Evolutionary conservation across 345 rosid genomes (phyloP).

Genomic region (Brassica rapa): DNA sequence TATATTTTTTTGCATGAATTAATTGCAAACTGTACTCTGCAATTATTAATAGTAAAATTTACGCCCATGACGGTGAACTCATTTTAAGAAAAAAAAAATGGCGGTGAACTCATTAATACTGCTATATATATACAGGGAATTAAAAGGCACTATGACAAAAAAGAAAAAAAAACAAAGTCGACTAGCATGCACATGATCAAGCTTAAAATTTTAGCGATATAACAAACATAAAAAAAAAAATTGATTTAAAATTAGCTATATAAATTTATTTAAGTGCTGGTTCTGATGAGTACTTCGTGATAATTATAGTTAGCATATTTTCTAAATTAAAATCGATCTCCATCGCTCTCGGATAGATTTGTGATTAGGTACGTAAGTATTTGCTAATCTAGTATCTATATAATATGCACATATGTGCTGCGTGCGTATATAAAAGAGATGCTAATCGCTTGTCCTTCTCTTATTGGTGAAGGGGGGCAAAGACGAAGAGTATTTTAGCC

Average conservation of each 20-base stretch:
- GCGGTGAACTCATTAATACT: no score
- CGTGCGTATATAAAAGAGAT: background rate
- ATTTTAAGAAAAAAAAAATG: background rate
- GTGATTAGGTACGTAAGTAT: slow-evolving; percentile 6
- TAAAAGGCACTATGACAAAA: background rate
- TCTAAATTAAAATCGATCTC: background rate
- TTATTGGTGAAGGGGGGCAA: slow-evolving; percentile 16
- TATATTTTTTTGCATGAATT: background rate
- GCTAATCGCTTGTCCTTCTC: slow-evolving; percentile 6
- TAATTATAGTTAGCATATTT: background rate
- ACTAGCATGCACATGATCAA: background rate
- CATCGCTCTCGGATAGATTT: background rate
- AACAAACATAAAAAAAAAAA: background rate
- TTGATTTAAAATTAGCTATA: background rate
- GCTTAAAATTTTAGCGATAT: background rate
- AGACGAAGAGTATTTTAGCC: slow-evolving; percentile 20
- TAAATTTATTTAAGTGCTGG: background rate
- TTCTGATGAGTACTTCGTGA: background rate
- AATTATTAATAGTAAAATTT: background rate
- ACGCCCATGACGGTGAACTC: background rate
- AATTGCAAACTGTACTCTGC: background rate
- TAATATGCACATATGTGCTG: background rate
- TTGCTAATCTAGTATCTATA: background rate
- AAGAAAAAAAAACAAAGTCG: background rate
- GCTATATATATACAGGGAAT: background rate